Evolutionary conservation across 2,329 filamentous ascomycete genomes (phyloP), one percentile per base, ranked within the genome.

Genomic region (Colletotrichum agaves): DNA sequence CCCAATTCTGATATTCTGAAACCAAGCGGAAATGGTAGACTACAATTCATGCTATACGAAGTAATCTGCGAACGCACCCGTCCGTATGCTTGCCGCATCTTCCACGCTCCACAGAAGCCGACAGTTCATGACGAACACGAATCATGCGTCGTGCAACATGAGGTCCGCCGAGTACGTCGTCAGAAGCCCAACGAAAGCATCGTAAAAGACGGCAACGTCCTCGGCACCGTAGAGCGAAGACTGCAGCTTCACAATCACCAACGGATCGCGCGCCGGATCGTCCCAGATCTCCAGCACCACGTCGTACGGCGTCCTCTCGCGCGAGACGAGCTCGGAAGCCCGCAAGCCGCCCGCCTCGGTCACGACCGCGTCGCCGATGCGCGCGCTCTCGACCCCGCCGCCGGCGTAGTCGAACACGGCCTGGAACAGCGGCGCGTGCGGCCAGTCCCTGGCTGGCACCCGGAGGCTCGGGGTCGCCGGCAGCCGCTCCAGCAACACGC

Each of bases 261-360:
- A 37, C 11, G 59, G 59, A 19, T 61, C 59, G n/a, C 37, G 37
- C 7, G 37, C 5, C 12, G 47, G 4, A 10, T 61, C 59, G 27
- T 55, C 59, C 47, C 47, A 61, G 2, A 61, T 55, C 17, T 61
- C 59, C 8, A 61, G 59, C 23, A 61, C 59, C 37, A 61, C 59
- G 4, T 61, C 59, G n/a, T 61, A 53, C 23, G 59, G 59, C 27
- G 59, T 61, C 21, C 59, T 47, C 33, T 61, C 59, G 35, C 59
- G 59, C n/a, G 49, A 27, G 5, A 52, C 47, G 33, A 43, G 47
- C 59, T 43, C 13, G 17, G 47, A 44, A 35, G 47, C 47, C 47
- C 17, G 47, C 47, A 52, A 31, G 5, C 23, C 47, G 47, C 47
- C 47, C 10, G 33, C 21, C 17, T 61, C 47, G 3, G 59, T 61